Evolutionary conservation across 805 yeast genomes (phyloP).

Genomic region (Myxozyma sirexii): DNA sequence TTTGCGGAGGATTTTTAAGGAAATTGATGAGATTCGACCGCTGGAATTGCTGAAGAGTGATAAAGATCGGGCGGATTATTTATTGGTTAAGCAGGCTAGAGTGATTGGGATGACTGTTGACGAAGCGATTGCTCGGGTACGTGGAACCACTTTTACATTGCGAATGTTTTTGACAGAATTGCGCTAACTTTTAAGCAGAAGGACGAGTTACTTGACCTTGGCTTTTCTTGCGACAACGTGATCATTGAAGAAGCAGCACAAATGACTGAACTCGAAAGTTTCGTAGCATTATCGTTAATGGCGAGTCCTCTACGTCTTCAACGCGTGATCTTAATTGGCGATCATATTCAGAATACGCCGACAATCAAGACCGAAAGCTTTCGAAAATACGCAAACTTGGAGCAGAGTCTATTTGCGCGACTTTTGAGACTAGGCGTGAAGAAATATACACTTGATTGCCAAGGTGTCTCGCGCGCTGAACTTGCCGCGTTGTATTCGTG

Average conservation of each 20-base stretch:
- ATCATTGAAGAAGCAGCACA: slow-evolving; percentile 44
- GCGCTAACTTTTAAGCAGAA: neutral
- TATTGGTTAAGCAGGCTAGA: slow-evolving; percentile 39
- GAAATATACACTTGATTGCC: slow-evolving; percentile 31
- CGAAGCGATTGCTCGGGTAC: slow-evolving; percentile 31
- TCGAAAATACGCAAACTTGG: slow-evolving; percentile 27
- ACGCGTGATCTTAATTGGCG: slow-evolving; percentile 46
- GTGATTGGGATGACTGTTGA: slow-evolving; percentile 42
- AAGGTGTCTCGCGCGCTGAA: slow-evolving; percentile 39
- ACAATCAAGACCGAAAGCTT: slow-evolving; percentile 28
- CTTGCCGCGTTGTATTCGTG: slow-evolving; percentile 37
- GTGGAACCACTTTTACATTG: too few species aligned
- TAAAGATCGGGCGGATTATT: slow-evolving; percentile 35
- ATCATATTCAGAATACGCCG: slow-evolving; percentile 39
- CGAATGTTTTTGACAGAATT: neutral
- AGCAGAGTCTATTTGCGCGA: slow-evolving; percentile 39
- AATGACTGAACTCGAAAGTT: slow-evolving; percentile 42
- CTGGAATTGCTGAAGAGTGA: slow-evolving; percentile 35
- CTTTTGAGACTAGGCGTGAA: slow-evolving; percentile 37
- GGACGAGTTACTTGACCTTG: slow-evolving; percentile 27
- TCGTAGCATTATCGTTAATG: slow-evolving; percentile 39
- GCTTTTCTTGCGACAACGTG: slow-evolving; percentile 40
- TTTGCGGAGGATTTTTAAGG: slow-evolving; percentile 37
- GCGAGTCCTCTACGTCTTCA: slow-evolving; percentile 22
- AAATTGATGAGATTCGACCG: slow-evolving; percentile 39